phyloP scores from a whole-genome alignment of 257 asterid species.

The Petunia secreta region DNA sequence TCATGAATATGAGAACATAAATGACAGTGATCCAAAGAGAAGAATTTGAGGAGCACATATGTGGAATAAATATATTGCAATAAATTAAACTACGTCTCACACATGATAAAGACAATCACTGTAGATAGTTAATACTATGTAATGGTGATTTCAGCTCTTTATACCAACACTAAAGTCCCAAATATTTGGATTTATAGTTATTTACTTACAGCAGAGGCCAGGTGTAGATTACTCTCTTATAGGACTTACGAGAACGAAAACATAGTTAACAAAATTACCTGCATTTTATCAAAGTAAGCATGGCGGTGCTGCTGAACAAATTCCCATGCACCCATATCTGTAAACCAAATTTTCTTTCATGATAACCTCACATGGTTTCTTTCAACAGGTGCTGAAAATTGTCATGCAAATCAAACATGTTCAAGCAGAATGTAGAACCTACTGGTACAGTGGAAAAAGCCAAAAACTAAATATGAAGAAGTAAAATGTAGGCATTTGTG shows the following conservation, averaged over 20 bases:
- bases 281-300: constrained; percentile 97
- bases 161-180: not conserved
- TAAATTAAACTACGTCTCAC: not conserved
- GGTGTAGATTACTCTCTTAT: not conserved
- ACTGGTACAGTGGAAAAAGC: not conserved
- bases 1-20: not conserved
- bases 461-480: not conserved
- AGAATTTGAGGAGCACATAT: constrained; percentile 14
- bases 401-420: constrained; percentile 5
- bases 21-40: not conserved
- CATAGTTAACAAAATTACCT: constrained; percentile 51
- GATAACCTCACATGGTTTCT: constrained; percentile 3
- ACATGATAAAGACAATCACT: constrained; percentile 6
- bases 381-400: not conserved
- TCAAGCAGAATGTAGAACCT: constrained; percentile 2
- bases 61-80: constrained; percentile 6
- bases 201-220: not conserved
- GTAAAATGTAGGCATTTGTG: not conserved
- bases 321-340: constrained; percentile 94
- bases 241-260: constrained; percentile 3
- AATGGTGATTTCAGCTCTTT: not conserved
- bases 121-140: constrained; percentile 1
- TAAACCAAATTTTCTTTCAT: constrained; percentile 19
- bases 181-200: not conserved
- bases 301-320: constrained; percentile 81